Conservation (phyloP, 106 monocot genomes). For the Vanilla planifolia region DNA sequence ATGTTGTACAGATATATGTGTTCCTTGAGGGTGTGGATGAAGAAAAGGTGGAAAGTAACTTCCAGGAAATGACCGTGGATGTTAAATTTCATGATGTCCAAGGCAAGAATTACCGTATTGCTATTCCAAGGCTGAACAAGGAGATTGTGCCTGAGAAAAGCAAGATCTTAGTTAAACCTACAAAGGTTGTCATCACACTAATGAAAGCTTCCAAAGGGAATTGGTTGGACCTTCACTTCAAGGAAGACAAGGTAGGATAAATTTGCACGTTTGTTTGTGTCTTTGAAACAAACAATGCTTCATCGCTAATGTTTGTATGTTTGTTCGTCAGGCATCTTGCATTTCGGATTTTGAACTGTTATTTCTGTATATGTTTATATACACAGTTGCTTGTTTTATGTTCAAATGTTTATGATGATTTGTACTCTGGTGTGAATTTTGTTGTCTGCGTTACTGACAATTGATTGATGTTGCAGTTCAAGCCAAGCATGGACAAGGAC, state of each 20-base stretch:
- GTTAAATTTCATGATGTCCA: slow-evolving; percentile 65
- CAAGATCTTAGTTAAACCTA: slow-evolving; percentile 55
- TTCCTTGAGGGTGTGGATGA: slow-evolving; percentile 54
- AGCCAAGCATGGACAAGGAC: slow-evolving; percentile 61
- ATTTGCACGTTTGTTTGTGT: no score
- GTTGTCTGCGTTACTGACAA: background rate
- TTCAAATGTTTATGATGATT: no score
- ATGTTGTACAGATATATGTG: slow-evolving; percentile 42
- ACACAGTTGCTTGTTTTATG: no score
- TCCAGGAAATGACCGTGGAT: slow-evolving; percentile 48
- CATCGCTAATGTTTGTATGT: no score
- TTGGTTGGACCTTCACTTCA: slow-evolving; percentile 62
- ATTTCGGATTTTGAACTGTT: no score
- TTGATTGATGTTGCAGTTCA: slow-evolving; percentile 52
- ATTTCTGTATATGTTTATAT: no score
- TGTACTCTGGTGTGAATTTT: no score
- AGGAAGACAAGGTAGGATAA: slow-evolving; percentile 58
- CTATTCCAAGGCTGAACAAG: slow-evolving; percentile 66
- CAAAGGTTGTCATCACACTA: slow-evolving; percentile 54
- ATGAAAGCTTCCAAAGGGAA: slow-evolving; percentile 62
- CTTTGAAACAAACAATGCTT: no score
- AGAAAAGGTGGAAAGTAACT: slow-evolving; percentile 38
- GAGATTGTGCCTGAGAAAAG: slow-evolving; percentile 61
- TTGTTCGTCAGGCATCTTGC: no score
- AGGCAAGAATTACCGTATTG: slow-evolving; percentile 60